Conservation (phyloP, 805 yeast species). For the Danielia oregonensis region DNA sequence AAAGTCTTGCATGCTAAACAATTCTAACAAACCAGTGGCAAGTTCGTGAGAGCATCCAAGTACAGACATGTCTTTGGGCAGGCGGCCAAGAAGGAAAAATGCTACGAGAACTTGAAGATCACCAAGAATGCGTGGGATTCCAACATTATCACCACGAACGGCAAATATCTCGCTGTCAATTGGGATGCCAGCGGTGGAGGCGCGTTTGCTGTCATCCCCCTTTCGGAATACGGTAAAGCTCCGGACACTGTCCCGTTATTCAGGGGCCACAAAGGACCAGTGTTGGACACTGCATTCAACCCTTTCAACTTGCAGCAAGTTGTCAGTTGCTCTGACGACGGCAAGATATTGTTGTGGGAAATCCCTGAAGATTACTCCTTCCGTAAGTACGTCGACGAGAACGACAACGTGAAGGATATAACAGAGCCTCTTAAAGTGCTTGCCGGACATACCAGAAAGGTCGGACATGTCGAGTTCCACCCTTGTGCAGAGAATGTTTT, state of each 20-base stretch:
- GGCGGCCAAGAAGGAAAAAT: slow-evolving; percentile 62
- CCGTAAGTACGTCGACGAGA: slow-evolving; percentile 49
- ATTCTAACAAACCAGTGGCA: slow-evolving; percentile 48
- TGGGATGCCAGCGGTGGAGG: slow-evolving; percentile 98
- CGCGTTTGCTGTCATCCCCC: slow-evolving; percentile 91
- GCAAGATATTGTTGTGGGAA: slow-evolving; percentile 76
- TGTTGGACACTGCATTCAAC: slow-evolving; percentile 91
- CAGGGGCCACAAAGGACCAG: slow-evolving; percentile 94
- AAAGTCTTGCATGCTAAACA: background rate
- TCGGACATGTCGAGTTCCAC: slow-evolving; percentile 86
- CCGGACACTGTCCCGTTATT: slow-evolving; percentile 92
- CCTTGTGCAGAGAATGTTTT: slow-evolving; percentile 85
- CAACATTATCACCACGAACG: slow-evolving; percentile 81
- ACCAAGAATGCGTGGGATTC: slow-evolving; percentile 97
- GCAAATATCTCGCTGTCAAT: slow-evolving; percentile 79
- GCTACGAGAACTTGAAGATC: slow-evolving; percentile 70
- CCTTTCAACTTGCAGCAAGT: slow-evolving; percentile 73
- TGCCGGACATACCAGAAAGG: slow-evolving; percentile 88
- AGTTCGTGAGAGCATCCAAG: slow-evolving; percentile 94
- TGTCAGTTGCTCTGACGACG: slow-evolving; percentile 27
- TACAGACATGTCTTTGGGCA: slow-evolving; percentile 96
- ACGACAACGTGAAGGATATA: slow-evolving; percentile 63
- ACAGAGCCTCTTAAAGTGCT: slow-evolving; percentile 62
- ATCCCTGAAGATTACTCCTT: slow-evolving; percentile 81
- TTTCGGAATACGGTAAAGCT: slow-evolving; percentile 80